Evolutionary conservation across 768 basidiomycete species (phyloP).

Genomic region (Strobilomyces confusus): DNA sequence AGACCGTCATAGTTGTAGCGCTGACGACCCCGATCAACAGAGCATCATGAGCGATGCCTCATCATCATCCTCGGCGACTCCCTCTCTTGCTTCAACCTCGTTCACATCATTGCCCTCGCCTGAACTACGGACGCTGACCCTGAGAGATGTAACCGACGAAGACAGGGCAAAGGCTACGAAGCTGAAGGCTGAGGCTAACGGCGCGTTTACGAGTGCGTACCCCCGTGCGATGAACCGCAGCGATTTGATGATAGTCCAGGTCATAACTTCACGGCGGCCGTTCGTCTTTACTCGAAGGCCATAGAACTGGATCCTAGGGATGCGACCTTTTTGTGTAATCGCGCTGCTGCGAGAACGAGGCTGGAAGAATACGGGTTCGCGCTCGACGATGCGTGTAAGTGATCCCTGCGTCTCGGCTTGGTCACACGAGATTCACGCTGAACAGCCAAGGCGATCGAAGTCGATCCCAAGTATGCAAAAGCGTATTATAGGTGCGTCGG

Average conservation of each 20-base stretch:
- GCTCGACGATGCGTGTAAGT: slow-evolving; percentile 79
- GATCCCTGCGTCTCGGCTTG: background rate
- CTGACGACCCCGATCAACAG: background rate
- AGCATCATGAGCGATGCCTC: slow-evolving; percentile 23
- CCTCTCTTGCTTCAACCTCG: slow-evolving; percentile 50
- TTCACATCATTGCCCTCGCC: slow-evolving; percentile 60
- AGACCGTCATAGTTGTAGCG: background rate
- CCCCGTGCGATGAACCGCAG: background rate
- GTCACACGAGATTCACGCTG: slow-evolving; percentile 16
- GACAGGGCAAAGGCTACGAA: slow-evolving; percentile 63
- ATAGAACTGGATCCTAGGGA: slow-evolving; percentile 87
- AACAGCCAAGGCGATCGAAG: slow-evolving; percentile 75
- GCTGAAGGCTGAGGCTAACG: slow-evolving; percentile 85
- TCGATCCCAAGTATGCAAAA: slow-evolving; percentile 90
- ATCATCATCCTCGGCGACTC: slow-evolving; percentile 26
- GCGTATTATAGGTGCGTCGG: slow-evolving; percentile 71
- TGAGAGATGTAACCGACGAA: slow-evolving; percentile 63
- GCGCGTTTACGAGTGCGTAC: slow-evolving; percentile 65
- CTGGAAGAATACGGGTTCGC: slow-evolving; percentile 94
- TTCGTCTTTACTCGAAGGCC: slow-evolving; percentile 76
- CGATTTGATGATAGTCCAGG: slow-evolving; percentile 31
- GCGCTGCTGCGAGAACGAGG: slow-evolving; percentile 89
- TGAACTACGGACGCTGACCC: slow-evolving; percentile 45
- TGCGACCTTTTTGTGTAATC: slow-evolving; percentile 89
- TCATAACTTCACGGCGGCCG: slow-evolving; percentile 75